phyloP scores from a whole-genome alignment of 2,329 filamentous ascomycete species.

The Fusarium udum region DNA sequence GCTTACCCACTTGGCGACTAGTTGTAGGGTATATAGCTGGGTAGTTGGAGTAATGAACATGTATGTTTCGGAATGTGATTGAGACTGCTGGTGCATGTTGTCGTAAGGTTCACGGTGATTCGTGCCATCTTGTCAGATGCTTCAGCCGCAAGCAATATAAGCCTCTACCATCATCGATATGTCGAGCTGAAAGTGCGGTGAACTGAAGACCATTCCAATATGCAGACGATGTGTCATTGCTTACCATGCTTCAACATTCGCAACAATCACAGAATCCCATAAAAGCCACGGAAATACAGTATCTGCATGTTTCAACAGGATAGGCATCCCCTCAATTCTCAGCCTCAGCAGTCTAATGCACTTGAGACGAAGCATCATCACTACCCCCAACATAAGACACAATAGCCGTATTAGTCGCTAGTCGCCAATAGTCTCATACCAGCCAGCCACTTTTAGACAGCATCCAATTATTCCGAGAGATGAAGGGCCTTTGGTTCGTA shows the following conservation, averaged over 20 bases:
- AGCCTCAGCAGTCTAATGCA: background rate
- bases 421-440: background rate
- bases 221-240: background rate
- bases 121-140: fast-evolving
- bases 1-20: conserved; percentile 53
- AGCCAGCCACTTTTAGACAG: background rate
- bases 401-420: background rate
- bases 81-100: too few relatives aligned
- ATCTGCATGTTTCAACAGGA: background rate
- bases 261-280: background rate
- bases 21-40: background rate
- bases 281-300: background rate
- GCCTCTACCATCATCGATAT: background rate
- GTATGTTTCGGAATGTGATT: background rate
- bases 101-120: fast-evolving
- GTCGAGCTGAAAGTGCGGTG: background rate
- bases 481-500: background rate
- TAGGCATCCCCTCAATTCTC: too few relatives aligned
- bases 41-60: background rate
- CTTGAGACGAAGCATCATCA: background rate
- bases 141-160: background rate
- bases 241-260: background rate
- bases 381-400: background rate
- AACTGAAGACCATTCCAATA: background rate
- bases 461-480: background rate